These are phyloP conservation scores for Aspergillus mulundensis DNA, from an alignment of 495 filamentous ascomycete species.

Conservation along the genomic window DNA sequence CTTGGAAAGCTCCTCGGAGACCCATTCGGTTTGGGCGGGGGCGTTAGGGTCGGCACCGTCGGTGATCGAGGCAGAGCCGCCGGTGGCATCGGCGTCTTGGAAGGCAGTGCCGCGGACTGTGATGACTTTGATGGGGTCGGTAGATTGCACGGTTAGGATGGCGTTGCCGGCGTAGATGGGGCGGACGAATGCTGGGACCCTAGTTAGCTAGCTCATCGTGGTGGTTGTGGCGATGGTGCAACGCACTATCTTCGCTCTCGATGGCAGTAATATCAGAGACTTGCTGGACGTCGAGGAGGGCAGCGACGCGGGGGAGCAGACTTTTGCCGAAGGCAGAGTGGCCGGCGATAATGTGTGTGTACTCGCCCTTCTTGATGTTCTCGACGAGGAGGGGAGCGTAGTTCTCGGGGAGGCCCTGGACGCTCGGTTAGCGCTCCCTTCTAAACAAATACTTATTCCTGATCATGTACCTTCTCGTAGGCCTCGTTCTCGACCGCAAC, in stretches of 20 bases:
- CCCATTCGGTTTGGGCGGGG: constrained; percentile 72
- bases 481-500: constrained; percentile 81
- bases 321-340: constrained; percentile 98
- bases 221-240: background rate
- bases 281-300: constrained; percentile 86
- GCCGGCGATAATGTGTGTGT: constrained; percentile 82
- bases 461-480: constrained; percentile 78
- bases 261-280: constrained; percentile 87
- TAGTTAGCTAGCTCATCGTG: background rate
- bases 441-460: background rate
- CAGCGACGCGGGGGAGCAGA: constrained; percentile 91
- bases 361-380: constrained; percentile 91
- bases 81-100: constrained; percentile 46
- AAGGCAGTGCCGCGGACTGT: constrained; percentile 94
- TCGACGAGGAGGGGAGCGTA: constrained; percentile 89
- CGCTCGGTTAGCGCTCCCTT: constrained; percentile 2
- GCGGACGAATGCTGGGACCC: constrained; percentile 73
- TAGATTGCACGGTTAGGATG: constrained; percentile 92
- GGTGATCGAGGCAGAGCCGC: constrained; percentile 45
- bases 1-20: constrained; percentile 88
- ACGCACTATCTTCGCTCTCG: constrained; percentile 77
- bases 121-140: constrained; percentile 79
- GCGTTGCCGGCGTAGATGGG: constrained; percentile 98
- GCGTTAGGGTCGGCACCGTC: constrained; percentile 57
- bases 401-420: constrained; percentile 86